A percentile compares a stretch with the other conserved stretches of the same genome.
Evolutionary conservation across 176 grass and related monocot genomes (phyloP).

Genomic region (Saccharum spontaneum): DNA sequence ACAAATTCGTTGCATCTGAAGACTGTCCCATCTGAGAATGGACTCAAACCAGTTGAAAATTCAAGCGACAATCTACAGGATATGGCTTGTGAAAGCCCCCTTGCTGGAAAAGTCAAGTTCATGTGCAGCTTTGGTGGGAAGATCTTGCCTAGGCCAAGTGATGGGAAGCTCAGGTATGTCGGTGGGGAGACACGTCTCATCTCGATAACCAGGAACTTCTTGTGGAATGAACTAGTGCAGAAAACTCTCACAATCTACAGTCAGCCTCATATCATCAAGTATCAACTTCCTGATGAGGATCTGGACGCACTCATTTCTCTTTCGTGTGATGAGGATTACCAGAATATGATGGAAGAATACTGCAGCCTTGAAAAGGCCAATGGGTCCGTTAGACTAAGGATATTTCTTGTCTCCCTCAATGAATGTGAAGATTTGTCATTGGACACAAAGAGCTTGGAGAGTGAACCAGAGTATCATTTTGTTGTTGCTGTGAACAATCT

Average conservation of each 20-base stretch:
- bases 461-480: conserved; percentile 70
- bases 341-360: conserved; percentile 98
- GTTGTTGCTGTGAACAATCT: conserved; percentile 87
- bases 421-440: conserved; percentile 56
- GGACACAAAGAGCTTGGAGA: conserved; percentile 49
- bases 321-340: conserved; percentile 86
- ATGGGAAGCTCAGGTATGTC: conserved; percentile 85
- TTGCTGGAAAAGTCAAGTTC: conserved; percentile 70
- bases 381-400: conserved; percentile 57
- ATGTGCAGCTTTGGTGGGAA: conserved; percentile 98
- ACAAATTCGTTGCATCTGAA: conserved; percentile 13
- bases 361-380: conserved; percentile 68
- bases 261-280: conserved; percentile 90
- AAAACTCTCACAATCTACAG: conserved; percentile 72
- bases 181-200: conserved; percentile 81
- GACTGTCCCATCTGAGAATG: conserved; percentile 35
- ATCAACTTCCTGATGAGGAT: conserved; percentile 96
- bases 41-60: conserved; percentile 30
- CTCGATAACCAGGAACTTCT: conserved; percentile 60
- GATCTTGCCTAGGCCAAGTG: conserved; percentile 85
- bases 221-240: conserved; percentile 64
- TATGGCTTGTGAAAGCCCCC: conserved; percentile 50
- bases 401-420: conserved; percentile 76
- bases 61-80: conserved; percentile 43
- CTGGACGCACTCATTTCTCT: conserved; percentile 92